Evolutionary conservation across 139 green algal genomes (phyloP).

Genomic region (Pleodorina starrii): DNA sequence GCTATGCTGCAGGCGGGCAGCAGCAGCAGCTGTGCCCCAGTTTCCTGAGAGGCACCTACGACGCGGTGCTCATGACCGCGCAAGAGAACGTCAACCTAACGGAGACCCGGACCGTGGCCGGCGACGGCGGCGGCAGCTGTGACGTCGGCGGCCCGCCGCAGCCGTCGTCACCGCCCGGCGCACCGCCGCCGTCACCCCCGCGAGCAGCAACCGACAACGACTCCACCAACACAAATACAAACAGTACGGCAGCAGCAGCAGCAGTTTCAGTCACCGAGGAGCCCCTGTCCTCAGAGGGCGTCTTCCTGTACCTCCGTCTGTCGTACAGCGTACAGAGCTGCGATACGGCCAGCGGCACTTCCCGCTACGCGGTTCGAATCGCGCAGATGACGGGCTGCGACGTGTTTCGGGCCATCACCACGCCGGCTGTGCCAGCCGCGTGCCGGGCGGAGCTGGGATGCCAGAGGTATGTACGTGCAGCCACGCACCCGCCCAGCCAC

Average conservation of each 20-base stretch:
- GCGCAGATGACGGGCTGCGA: background rate
- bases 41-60: background rate
- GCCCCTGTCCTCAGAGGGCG: background rate
- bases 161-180: no score
- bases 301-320: background rate
- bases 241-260: no score
- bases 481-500: no score
- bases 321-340: background rate
- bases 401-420: background rate
- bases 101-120: background rate
- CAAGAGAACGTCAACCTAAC: no score
- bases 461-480: background rate
- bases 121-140: background rate
- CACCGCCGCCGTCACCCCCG: no score
- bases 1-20: no score
- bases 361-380: background rate
- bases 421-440: no score
- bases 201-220: no score
- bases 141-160: no score
- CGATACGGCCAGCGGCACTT: background rate
- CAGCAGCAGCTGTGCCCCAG: no score
- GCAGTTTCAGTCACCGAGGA: background rate
- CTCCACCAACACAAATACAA: no score
- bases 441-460: no score
- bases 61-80: background rate